Evolutionary conservation across 2,329 filamentous ascomycete species (phyloP).

Genomic region (Harringtonia lauricola): DNA sequence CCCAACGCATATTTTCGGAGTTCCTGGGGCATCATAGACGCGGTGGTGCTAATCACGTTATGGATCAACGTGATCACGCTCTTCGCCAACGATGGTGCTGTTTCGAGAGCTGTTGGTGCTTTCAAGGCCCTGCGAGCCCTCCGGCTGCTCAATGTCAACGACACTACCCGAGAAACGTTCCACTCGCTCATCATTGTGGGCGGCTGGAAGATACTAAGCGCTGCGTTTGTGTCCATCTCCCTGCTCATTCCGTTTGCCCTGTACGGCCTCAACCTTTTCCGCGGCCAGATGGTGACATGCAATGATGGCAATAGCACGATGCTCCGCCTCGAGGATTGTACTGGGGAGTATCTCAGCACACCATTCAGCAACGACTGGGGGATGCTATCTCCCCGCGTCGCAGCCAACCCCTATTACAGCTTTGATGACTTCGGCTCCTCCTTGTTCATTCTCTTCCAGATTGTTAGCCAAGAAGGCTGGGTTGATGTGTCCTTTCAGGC

Average conservation of each 20-base stretch:
- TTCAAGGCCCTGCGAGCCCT: slow-evolving; percentile 94
- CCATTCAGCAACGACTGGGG: slow-evolving; percentile 69
- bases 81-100: slow-evolving; percentile 67
- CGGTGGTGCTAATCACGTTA: slow-evolving; percentile 78
- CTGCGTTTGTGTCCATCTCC: slow-evolving; percentile 87
- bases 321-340: slow-evolving; percentile 58
- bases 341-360: slow-evolving; percentile 67
- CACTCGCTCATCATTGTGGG: slow-evolving; percentile 92
- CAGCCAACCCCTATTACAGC: slow-evolving; percentile 71
- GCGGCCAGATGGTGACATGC: slow-evolving; percentile 66
- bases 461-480: slow-evolving; percentile 98
- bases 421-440: slow-evolving; percentile 94
- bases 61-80: slow-evolving; percentile 91
- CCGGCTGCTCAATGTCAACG: slow-evolving; percentile 85
- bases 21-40: slow-evolving; percentile 94
- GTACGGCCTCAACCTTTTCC: slow-evolving; percentile 88
- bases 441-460: slow-evolving; percentile 94
- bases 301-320: slow-evolving; percentile 57
- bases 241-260: slow-evolving; percentile 94
- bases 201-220: slow-evolving; percentile 86
- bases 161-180: slow-evolving; percentile 91
- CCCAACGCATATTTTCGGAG: slow-evolving; percentile 95
- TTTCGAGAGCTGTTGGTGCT: slow-evolving; percentile 84
- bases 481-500: slow-evolving; percentile 80
- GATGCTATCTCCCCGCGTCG: slow-evolving; percentile 71